A percentile compares a stretch with the other conserved stretches of the same genome.
Conservation (phyloP, 768 basidiomycete species). For the Coprinopsis strossmayeri region DNA sequence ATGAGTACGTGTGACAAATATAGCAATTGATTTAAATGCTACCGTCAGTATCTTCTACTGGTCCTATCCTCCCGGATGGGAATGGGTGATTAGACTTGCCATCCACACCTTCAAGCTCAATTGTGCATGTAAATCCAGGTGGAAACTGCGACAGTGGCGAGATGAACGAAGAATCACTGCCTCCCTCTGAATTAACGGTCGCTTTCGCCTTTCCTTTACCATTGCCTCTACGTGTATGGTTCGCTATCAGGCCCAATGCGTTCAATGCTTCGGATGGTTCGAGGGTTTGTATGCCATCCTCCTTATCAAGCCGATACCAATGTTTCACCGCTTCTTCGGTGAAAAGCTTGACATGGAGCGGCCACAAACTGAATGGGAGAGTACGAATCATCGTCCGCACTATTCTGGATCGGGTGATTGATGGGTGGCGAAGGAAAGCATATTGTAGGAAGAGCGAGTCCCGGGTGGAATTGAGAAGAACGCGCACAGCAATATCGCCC, state of each 20-base stretch:
- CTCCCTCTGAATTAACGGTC: not conserved
- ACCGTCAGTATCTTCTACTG: conserved; percentile 58
- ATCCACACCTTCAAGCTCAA: conserved; percentile 67
- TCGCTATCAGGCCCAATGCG: not conserved
- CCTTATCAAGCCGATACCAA: conserved; percentile 35
- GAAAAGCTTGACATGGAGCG: conserved; percentile 72
- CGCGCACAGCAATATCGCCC: not conserved
- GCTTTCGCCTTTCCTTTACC: conserved; percentile 1
- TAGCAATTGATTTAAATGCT: conserved; percentile 9
- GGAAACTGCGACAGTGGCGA: conserved; percentile 27
- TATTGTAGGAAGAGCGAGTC: not conserved
- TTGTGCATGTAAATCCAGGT: conserved; percentile 38
- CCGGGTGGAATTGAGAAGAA: not conserved
- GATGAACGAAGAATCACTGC: no score
- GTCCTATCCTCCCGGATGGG: conserved; percentile 49
- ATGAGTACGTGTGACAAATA: conserved; percentile 1
- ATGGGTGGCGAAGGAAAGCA: not conserved
- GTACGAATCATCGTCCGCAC: conserved; percentile 55
- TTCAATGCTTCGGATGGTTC: not conserved
- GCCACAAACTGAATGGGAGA: conserved; percentile 68
- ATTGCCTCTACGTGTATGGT: not conserved
- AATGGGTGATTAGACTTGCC: conserved; percentile 44
- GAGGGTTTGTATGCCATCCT: not conserved
- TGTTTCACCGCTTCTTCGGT: conserved; percentile 49
- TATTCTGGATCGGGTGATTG: conserved; percentile 30